Conservation (phyloP, 1,284 basidiomycete species). For the Malassezia restricta region DNA sequence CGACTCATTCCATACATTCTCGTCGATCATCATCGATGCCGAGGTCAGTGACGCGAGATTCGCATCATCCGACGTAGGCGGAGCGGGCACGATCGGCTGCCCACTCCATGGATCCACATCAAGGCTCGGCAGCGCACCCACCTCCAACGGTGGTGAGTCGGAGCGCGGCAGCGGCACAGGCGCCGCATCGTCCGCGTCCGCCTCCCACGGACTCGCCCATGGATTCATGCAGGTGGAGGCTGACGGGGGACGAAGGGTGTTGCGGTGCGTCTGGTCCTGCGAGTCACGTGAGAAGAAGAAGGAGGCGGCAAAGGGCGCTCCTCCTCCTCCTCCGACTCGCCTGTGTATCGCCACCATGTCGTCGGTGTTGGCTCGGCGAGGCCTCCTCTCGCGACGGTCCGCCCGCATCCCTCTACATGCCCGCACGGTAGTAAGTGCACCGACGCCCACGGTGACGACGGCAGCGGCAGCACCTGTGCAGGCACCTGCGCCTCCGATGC, state of each 20-base stretch:
- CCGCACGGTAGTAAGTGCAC: neutral
- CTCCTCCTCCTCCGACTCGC: neutral
- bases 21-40: slow-evolving; percentile 4
- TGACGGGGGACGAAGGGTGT: neutral
- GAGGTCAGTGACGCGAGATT: slow-evolving; percentile 4
- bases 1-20: slow-evolving; percentile 12
- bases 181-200: neutral
- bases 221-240: slow-evolving; percentile 9
- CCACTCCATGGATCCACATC: slow-evolving; percentile 8
- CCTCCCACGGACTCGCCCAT: slow-evolving; percentile 15
- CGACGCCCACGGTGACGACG: neutral
- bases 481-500: neutral
- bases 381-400: neutral
- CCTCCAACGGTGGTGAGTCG: neutral
- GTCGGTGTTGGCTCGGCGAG: neutral
- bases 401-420: neutral
- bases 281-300: no score
- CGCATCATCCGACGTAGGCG: neutral
- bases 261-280: neutral
- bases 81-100: neutral
- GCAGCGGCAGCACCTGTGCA: neutral
- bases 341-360: neutral
- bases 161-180: neutral
- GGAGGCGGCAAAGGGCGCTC: neutral
- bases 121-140: neutral